A percentile compares a stretch with the other conserved stretches of the same genome.
phyloP scores from a whole-genome alignment of 2,329 filamentous ascomycete species.

The Scorias spongiosa region DNA sequence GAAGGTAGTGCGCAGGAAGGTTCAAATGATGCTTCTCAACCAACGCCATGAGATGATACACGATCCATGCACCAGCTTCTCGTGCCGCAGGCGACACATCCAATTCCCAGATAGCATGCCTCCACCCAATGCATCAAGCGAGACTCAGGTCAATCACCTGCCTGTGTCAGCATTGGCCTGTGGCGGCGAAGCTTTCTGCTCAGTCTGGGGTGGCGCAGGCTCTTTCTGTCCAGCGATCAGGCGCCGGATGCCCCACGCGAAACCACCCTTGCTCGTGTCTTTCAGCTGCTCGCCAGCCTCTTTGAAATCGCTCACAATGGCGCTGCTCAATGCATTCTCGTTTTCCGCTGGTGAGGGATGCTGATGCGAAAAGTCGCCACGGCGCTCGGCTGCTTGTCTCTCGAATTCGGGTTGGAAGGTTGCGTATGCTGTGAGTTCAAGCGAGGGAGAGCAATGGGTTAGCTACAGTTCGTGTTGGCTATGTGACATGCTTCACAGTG shows the following conservation, averaged over 20 bases:
- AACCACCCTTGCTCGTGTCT: constrained; percentile 6
- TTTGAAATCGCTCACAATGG: constrained; percentile 12
- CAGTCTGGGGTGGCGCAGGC: no score
- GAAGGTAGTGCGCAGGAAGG: no score
- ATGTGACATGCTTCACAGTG: neutral
- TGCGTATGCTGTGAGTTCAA: constrained; percentile 10
- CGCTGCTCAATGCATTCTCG: constrained; percentile 10
- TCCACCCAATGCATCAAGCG: no score
- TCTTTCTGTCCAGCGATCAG: constrained; percentile 1
- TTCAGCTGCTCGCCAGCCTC: constrained; percentile 10
- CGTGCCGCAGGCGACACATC: no score
- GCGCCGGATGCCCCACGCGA: constrained; percentile 14
- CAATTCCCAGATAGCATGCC: no score
- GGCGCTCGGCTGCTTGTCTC: constrained; percentile 11
- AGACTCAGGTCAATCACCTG: no score
- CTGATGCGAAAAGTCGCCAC: constrained; percentile 10
- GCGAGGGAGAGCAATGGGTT: neutral
- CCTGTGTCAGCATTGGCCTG: no score
- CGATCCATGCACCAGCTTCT: no score
- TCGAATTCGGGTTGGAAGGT: constrained; percentile 17
- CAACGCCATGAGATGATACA: no score
- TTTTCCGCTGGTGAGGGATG: constrained; percentile 5
- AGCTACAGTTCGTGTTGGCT: neutral
- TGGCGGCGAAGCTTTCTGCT: no score
- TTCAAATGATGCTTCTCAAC: no score